Evolutionary conservation across 495 filamentous ascomycete genomes (phyloP).

Genomic region (Podospora appendiculata): DNA sequence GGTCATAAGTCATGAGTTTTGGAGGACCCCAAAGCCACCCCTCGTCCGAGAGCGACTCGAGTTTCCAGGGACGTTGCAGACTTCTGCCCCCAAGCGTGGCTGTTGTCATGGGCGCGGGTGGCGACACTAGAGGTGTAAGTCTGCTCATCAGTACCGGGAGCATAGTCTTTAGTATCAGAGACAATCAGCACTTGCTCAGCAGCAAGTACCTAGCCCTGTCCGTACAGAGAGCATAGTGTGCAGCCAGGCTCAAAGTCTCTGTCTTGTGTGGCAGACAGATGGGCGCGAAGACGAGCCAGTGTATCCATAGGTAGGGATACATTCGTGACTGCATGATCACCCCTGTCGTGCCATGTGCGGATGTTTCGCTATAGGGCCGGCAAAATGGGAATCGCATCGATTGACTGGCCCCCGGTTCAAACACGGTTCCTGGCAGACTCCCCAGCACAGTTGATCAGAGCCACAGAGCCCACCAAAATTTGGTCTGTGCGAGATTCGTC

Average conservation of each 20-base stretch:
- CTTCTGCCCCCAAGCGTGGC: no score
- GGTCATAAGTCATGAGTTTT: no score
- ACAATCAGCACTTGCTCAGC: no score
- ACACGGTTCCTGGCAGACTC: conserved; percentile 8
- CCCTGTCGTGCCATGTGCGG: conserved; percentile 23
- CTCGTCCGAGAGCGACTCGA: no score
- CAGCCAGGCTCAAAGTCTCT: neutral
- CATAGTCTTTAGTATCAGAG: no score
- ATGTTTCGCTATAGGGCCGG: conserved; percentile 21
- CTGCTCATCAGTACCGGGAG: no score
- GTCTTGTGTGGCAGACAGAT: conserved; percentile 10
- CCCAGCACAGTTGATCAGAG: neutral
- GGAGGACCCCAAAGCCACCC: no score
- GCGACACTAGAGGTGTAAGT: no score
- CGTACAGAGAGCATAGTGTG: no score
- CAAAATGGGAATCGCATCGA: conserved; percentile 17
- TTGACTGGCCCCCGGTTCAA: conserved; percentile 5
- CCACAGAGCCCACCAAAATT: neutral
- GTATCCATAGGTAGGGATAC: neutral
- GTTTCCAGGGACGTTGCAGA: no score
- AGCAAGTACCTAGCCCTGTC: no score
- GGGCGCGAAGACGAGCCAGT: conserved; percentile 1
- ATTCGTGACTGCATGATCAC: conserved; percentile 3
- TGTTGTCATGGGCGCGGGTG: no score
- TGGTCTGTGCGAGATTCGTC: conserved; percentile 10